Base-by-base conservation (phyloP, 2,329 filamentous ascomycete genomes). In the Fusarium sp. region DNA sequence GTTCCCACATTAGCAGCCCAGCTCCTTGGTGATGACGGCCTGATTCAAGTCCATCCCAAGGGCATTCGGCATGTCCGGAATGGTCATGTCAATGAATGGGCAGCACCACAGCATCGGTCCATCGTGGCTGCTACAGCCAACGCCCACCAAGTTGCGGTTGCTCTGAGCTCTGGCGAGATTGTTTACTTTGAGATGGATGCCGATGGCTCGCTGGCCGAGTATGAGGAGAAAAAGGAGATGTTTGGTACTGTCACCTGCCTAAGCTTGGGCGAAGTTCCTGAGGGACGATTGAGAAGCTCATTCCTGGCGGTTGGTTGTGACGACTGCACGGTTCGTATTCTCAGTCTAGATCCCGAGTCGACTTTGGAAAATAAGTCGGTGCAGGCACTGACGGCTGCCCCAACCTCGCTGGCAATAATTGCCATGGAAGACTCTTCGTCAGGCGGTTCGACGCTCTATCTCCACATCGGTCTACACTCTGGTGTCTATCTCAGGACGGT, bases 161-260 rank as follows among this genome's bases (percentile, higher is more conserved):
- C 95, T 1, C 82, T 99, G 25, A 98, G 93, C 73, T 97, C 93
- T 8, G 94, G 94, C 34, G 95, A 99, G 75, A 94, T 99, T 63
- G 91, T 97, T 38, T 99, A 98, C 74, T 99, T 99, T 69, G 96
- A 99, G 75, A 94, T 97, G 88, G 95, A 97, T 71, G 85, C 87
- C 0, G 94, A 98, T 76, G 93, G 93, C 28, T 91, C 91, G 4
- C 82, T 98, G 29, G 92, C 92, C 31, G 94, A 98, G 78, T 97
- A 97, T 67, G 91, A 98, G 65, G 93, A 98, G 72, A 93, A 94
- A 75, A 92, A 93, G 70, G 91, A 96, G 71, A 95, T 99, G 91
- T 93, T 91, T 49, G 94, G 93, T 41, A 97, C 93, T 0, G 93
- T 99, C 44, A 98, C 93, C 15, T 96, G 91, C 67, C 81, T 99